These are phyloP conservation scores for Termitomyces sp. DNA, from an alignment of 1,284 basidiomycete species.

Conservation along the genomic window DNA sequence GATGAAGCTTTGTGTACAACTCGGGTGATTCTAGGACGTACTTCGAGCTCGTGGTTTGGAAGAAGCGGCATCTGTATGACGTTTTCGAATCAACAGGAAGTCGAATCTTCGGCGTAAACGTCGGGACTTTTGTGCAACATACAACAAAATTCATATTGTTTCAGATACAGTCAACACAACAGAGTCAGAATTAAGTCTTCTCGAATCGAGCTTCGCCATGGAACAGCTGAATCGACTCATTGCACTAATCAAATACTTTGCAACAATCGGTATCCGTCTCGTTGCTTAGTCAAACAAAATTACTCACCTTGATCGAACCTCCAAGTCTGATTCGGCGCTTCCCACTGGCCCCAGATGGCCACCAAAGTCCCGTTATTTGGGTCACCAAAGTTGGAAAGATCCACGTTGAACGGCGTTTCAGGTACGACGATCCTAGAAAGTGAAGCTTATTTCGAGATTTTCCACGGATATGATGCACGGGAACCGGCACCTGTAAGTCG, in stretches of 20 bases:
- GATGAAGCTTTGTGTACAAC: no score
- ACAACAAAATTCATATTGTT: background rate
- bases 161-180: background rate
- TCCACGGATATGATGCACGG: background rate
- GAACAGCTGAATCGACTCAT: background rate
- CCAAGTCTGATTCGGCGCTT: slow-evolving; percentile 20
- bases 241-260: background rate
- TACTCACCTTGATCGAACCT: slow-evolving; percentile 16
- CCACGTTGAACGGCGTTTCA: slow-evolving; percentile 15
- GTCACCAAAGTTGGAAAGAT: slow-evolving; percentile 19
- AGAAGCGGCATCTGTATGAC: no score
- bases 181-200: no score
- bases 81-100: background rate
- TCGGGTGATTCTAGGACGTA: no score
- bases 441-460: background rate
- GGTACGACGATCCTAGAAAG: slow-evolving; percentile 17
- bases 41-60: no score
- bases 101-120: background rate
- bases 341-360: slow-evolving; percentile 18
- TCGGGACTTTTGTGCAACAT: background rate
- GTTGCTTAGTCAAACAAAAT: background rate
- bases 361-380: slow-evolving; percentile 17
- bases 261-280: background rate
- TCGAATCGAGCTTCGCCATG: background rate
- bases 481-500: slow-evolving; percentile 12